Evolutionary conservation across 2,329 filamentous ascomycete genomes (phyloP).

Genomic region (Aspergillus nomiae): DNA sequence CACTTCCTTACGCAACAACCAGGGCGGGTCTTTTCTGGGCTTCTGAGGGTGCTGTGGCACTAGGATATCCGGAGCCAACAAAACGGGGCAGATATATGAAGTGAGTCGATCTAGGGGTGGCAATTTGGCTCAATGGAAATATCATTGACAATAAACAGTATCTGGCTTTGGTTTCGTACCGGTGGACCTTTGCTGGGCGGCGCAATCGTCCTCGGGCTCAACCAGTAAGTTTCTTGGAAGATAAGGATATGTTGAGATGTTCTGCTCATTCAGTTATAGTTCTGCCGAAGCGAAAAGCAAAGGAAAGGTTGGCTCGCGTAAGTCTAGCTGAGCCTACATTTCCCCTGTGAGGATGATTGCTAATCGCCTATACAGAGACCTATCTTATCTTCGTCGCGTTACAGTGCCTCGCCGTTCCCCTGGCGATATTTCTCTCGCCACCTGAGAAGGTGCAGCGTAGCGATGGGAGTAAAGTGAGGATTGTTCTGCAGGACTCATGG

Average conservation of each 20-base stretch:
- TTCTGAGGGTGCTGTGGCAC: conserved; percentile 52
- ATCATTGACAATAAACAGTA: conserved; percentile 21
- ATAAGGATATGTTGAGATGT: neutral
- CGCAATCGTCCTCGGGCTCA: conserved; percentile 50
- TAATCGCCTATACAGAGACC: conserved; percentile 27
- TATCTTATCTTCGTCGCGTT: conserved; percentile 49
- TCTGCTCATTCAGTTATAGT: conserved; percentile 10
- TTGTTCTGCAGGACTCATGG: conserved; percentile 41
- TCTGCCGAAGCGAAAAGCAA: conserved; percentile 21
- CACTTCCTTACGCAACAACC: neutral
- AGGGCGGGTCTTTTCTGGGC: conserved; percentile 55
- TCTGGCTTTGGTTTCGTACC: conserved; percentile 55
- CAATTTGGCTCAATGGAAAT: too few species aligned
- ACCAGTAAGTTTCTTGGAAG: conserved; percentile 28
- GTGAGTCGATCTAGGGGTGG: conserved; percentile 10
- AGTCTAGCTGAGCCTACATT: neutral
- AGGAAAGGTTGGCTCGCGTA: conserved; percentile 28
- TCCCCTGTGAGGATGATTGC: too few species aligned
- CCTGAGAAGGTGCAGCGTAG: conserved; percentile 47
- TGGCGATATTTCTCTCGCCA: conserved; percentile 43
- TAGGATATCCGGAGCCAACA: conserved; percentile 51
- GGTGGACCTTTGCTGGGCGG: conserved; percentile 53
- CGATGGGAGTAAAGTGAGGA: conserved; percentile 44
- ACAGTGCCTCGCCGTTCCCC: conserved; percentile 38
- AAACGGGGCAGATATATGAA: conserved; percentile 53